Evolutionary conservation across 2,329 filamentous ascomycete genomes (phyloP).

Genomic region (Calonectria crousiana): DNA sequence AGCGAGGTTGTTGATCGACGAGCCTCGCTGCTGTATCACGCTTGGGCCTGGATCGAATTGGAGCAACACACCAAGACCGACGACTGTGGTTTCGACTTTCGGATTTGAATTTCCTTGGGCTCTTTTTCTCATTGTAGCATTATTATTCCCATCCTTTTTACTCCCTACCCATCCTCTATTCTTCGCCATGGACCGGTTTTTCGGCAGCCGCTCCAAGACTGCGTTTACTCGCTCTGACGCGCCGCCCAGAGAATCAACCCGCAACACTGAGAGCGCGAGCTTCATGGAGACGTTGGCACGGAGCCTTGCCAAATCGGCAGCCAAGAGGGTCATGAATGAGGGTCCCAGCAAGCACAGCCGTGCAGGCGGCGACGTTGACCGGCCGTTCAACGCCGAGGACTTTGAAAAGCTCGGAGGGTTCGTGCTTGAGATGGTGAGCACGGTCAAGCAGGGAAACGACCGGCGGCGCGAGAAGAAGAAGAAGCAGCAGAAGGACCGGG

Average conservation of each 20-base stretch:
- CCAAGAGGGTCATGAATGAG: constrained; percentile 37
- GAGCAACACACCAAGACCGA: neutral
- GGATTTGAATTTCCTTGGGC: neutral
- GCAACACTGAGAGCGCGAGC: constrained; percentile 30
- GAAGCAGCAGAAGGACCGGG: constrained; percentile 25
- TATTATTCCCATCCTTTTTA: neutral
- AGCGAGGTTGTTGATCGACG: constrained; percentile 6
- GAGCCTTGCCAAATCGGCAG: constrained; percentile 40
- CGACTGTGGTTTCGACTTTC: neutral
- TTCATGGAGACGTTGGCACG: constrained; percentile 41
- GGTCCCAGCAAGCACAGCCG: constrained; percentile 5
- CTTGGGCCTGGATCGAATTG: neutral
- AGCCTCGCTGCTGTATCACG: neutral
- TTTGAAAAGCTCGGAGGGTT: constrained; percentile 39
- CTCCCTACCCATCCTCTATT: neutral
- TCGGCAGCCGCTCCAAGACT: constrained; percentile 27
- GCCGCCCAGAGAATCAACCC: constrained; percentile 21
- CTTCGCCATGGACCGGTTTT: constrained; percentile 38
- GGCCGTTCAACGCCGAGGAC: constrained; percentile 34
- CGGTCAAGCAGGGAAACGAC: constrained; percentile 18
- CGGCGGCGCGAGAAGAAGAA: constrained; percentile 27
- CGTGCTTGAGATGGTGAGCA: constrained; percentile 38
- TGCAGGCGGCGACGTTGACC: constrained; percentile 4
- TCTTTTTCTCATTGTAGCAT: neutral
- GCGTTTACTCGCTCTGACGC: neutral